These are phyloP conservation scores for Melastoma malabathricum DNA, from an alignment of 345 rosid genomes.

Conservation along the genomic window DNA sequence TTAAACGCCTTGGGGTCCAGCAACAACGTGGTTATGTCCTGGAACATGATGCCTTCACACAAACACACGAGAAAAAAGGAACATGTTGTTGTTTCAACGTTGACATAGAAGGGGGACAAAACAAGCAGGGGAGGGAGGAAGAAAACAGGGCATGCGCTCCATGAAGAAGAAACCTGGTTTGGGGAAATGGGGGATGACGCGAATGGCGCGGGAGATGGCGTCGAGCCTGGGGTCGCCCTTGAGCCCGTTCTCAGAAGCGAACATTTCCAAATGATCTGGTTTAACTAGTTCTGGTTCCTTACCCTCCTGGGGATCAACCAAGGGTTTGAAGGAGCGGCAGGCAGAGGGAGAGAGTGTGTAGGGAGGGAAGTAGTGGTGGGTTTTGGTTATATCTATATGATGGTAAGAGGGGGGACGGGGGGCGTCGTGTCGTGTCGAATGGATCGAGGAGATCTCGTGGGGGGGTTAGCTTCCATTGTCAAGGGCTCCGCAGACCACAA, in stretches of 20 bases:
- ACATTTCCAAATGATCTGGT: slow-evolving; percentile 16
- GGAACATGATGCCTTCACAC: slow-evolving; percentile 81
- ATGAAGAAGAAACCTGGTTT: slow-evolving; percentile 31
- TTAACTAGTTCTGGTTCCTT: background rate
- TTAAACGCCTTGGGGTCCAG: slow-evolving; percentile 80
- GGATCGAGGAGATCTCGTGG: too few species aligned
- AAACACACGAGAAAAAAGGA: background rate
- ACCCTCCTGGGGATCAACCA: background rate
- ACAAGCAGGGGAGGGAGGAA: too few species aligned
- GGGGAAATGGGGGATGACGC: slow-evolving; percentile 70
- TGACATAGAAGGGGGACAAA: too few species aligned
- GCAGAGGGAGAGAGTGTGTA: too few species aligned
- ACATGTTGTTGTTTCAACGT: background rate
- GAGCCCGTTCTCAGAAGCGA: slow-evolving; percentile 67
- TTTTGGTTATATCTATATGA: too few species aligned
- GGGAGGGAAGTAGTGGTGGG: too few species aligned
- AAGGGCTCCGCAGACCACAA: too few species aligned
- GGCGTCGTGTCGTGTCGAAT: too few species aligned
- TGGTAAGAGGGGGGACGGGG: too few species aligned
- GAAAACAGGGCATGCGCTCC: background rate
- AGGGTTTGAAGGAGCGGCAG: too few species aligned
- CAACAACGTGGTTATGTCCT: slow-evolving; percentile 83
- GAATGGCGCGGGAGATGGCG: slow-evolving; percentile 50
- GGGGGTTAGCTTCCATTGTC: too few species aligned
- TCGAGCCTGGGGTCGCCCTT: slow-evolving; percentile 57